Conservation (phyloP, 352 stramenopile genomes). For the Blastocystis sp. region DNA sequence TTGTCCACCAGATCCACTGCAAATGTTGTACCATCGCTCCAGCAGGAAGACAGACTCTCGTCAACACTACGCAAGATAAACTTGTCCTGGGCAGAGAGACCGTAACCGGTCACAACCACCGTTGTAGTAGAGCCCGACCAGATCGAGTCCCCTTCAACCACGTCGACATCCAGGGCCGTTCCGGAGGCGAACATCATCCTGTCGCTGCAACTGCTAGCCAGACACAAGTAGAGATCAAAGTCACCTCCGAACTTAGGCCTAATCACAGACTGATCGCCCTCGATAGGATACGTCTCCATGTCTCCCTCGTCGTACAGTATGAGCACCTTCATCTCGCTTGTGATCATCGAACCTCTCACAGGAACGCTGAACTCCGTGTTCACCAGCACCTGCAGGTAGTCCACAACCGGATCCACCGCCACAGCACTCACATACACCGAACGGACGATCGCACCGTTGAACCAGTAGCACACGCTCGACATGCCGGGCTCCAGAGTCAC, state of each 20-base stretch:
- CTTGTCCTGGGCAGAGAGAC: neutral
- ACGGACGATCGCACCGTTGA: neutral
- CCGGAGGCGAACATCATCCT: neutral
- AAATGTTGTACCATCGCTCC: neutral
- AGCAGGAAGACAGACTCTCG: neutral
- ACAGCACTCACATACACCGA: neutral
- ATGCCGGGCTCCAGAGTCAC: neutral
- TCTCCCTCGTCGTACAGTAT: conserved; percentile 27
- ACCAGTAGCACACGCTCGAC: conserved; percentile 55
- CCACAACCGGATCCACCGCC: neutral
- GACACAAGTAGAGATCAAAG: conserved; percentile 2
- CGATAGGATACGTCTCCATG: neutral
- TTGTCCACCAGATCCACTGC: neutral
- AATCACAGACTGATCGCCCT: neutral
- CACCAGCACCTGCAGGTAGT: neutral
- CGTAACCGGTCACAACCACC: conserved; percentile 12
- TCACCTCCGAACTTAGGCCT: neutral
- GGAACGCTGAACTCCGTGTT: neutral
- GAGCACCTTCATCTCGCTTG: neutral
- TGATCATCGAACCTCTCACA: neutral
- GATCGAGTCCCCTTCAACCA: neutral
- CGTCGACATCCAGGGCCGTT: neutral
- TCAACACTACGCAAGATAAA: neutral
- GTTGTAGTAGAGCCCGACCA: neutral
- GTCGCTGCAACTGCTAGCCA: neutral